Evolutionary conservation across 2,329 filamentous ascomycete species (phyloP), one percentile per base, ranked within the genome.

Genomic region (Fusarium concolor): DNA sequence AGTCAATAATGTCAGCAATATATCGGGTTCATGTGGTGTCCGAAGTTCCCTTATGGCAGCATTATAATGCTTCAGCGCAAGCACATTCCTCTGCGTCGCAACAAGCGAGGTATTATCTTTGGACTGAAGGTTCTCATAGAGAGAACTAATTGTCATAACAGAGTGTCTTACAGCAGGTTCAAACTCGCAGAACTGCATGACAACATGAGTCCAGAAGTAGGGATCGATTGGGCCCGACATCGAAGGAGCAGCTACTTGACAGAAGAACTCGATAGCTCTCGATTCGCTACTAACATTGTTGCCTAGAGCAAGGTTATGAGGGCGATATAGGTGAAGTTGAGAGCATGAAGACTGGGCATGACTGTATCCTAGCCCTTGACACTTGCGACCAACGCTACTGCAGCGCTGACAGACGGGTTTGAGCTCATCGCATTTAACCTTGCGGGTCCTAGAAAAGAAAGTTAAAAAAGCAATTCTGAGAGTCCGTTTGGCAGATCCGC

Each of bases 201-300:
- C 67, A 5, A 65, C 43, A 39, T 61, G 45, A 2, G 67, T 70
- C 67, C 67, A 70, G 33, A 70, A 70, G 37, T 67, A 65, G 10
- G 67, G 49, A 11, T 70, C 67, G 3, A 52, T 55, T 12, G 66
- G 62, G 1, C 67, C 67, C 2, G 67, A 67, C 4, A 70, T 17
- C 5, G 47, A 52, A 4, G 67, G 67, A 24, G 66, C 67, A 6
- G 50, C 62, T 20, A 67, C 45, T 8, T 49, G 53, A 35, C 55
- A 60, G 18, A 70, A 70, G 55, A 70, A 70, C 45, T 62, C 59
- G 8, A 62, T 44, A 1, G 22, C 51, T 9, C 59, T 46, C 1
- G 57, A 20, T 11, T 62, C 49, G 20, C 7, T 20, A 5, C 15
- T 56, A 0, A 14, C 0, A 3, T 20, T 10, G 2, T 44, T 12